Base-by-base conservation (phyloP, 805 yeast genomes). In the Priceomyces medius region DNA sequence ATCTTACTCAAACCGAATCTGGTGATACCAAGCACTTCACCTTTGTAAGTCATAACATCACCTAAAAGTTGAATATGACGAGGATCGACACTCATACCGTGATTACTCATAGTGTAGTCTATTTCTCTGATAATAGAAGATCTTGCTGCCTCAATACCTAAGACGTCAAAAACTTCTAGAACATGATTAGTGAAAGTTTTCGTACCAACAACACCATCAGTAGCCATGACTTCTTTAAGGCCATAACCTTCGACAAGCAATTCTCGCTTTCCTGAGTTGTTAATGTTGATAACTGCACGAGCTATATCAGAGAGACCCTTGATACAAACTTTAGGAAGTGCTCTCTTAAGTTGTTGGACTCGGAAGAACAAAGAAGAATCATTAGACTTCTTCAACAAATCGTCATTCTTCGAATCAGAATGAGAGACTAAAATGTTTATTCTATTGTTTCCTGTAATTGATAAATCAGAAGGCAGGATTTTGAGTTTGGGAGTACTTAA, bases 51-150 rank as follows among this genome's bases (percentile, higher is more conserved):
- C 99, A 93, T 93, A 37, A 93, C 98, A 65, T 93, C 99, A 50
- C 99, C 99, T 49, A 93, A 71, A 35, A 93, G 73, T 70, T 93
- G 98, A 62, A 95, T 90, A 64, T 93, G 99, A 74, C 99, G 96
- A 46, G 98, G 99, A 74, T 93, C 99, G 37, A 93, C 97, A 63
- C 96, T 88, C 99, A 93, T 93, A 67, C 99, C 99, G 73, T 93
- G 99, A 66, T 89, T 88, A 60, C 96, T 83, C 99, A 93, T 93
- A 41, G 99, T 93, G 60, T 89, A 89, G 59, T 87, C 96, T 64
- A 93, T 93, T 71, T 93, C 99, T 48, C 81, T 81, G 59, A 93
- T 85, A 61, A 93, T 93, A 53, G 96, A 84, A 0, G 88, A 71
- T 62, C 99, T 78, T 1, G 99, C 99, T 2, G 99, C 99, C 64